A percentile compares a stretch with the other conserved stretches of the same genome.
phyloP scores from a whole-genome alignment of 148 eudicot genomes.

The Cornus suecica region DNA sequence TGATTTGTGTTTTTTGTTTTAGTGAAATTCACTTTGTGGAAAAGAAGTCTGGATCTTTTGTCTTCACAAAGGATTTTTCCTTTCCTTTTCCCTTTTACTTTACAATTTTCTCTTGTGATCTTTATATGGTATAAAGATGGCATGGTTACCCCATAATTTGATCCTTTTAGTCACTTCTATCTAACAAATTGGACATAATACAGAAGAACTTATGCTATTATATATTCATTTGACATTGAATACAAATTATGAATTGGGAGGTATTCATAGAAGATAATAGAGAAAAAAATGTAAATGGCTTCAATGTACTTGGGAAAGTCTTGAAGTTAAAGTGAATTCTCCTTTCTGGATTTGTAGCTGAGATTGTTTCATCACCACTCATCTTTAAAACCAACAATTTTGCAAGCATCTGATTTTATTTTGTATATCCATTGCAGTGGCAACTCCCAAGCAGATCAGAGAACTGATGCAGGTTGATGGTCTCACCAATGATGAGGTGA shows the following conservation, averaged over 20 bases:
- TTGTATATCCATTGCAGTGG: constrained; percentile 45
- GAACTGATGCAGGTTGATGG: constrained; percentile 90
- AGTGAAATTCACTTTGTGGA: background rate
- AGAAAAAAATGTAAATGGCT: background rate
- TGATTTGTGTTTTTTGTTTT: background rate
- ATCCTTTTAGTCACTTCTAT: background rate
- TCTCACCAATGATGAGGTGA: constrained; percentile 89
- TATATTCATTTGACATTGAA: too few relatives aligned
- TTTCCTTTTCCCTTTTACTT: background rate
- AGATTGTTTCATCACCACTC: background rate
- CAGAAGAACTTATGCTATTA: background rate
- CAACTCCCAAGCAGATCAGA: constrained; percentile 92
- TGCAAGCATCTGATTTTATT: background rate
- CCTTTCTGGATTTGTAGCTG: constrained; percentile 2
- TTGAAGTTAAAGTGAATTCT: background rate
- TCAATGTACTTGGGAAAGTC: background rate
- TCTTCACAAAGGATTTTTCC: too few relatives aligned
- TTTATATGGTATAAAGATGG: background rate
- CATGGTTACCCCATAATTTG: background rate
- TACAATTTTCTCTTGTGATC: background rate
- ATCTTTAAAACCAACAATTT: background rate
- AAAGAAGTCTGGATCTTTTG: constrained; percentile 1
- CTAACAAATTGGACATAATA: background rate
- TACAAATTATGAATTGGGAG: background rate
- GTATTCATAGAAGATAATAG: background rate